Evolutionary conservation across 306 rosid genomes (phyloP).

Genomic region (Abrus pulchellus): DNA sequence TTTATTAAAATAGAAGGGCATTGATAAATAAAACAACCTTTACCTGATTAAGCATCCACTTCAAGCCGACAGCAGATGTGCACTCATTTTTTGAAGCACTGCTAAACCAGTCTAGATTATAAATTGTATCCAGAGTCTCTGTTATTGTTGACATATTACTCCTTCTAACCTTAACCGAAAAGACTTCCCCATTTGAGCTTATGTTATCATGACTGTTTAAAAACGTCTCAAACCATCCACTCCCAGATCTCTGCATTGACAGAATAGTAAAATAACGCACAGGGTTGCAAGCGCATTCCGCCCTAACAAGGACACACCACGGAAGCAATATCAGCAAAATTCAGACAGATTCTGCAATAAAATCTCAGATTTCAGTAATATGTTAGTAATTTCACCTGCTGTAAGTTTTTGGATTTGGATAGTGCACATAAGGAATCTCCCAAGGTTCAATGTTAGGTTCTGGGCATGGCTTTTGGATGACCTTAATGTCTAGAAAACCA

Average conservation of each 20-base stretch:
- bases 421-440: conserved; percentile 81
- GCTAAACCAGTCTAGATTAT: conserved; percentile 89
- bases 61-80: conserved; percentile 96
- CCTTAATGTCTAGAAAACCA: conserved; percentile 63
- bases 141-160: conserved; percentile 81
- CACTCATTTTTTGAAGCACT: conserved; percentile 98
- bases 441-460: conserved; percentile 75
- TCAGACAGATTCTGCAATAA: conserved; percentile 35
- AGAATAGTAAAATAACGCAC: conserved; percentile 86
- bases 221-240: conserved; percentile 99
- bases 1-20: neutral
- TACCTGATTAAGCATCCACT: conserved; percentile 99
- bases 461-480: conserved; percentile 70
- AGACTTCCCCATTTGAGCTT: conserved; percentile 97
- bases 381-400: conserved; percentile 69
- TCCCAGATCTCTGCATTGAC: conserved; percentile 99
- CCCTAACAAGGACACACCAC: conserved; percentile 62
- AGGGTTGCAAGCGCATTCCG: conserved; percentile 88
- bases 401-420: conserved; percentile 83
- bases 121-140: conserved; percentile 85
- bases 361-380: conserved; percentile 33
- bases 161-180: conserved; percentile 91
- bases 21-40: conserved; percentile 33
- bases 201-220: conserved; percentile 89
- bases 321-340: conserved; percentile 45